phyloP scores from a whole-genome alignment of 441 rosid genomes.

The Gossypium gossypioides region DNA sequence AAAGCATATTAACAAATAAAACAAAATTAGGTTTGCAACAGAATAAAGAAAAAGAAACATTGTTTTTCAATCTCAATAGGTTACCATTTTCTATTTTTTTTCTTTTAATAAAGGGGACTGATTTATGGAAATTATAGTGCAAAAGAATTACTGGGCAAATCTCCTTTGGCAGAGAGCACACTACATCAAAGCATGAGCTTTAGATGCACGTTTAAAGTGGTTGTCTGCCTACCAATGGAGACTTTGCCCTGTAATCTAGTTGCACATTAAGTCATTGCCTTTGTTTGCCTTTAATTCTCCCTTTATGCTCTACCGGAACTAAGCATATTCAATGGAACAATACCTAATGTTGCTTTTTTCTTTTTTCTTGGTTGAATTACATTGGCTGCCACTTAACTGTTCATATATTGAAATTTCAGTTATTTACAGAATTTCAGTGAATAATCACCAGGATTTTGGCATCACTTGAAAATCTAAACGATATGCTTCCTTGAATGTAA shows the following conservation, averaged over 20 bases:
- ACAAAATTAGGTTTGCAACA: background rate
- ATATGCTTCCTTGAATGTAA: background rate
- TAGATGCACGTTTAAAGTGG: background rate
- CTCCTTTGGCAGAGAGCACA: slow-evolving; percentile 35
- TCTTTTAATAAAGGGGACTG: background rate
- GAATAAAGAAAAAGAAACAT: background rate
- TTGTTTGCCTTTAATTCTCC: background rate
- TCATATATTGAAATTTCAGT: background rate
- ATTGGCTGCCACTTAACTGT: background rate
- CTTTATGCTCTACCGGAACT: slow-evolving; percentile 16
- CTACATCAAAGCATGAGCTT: background rate
- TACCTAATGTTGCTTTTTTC: slow-evolving; percentile 11
- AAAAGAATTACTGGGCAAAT: slow-evolving; percentile 27
- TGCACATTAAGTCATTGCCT: slow-evolving; percentile 6
- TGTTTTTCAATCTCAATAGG: background rate
- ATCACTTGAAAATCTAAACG: background rate
- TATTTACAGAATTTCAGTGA: background rate
- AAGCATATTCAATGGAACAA: slow-evolving; percentile 30
- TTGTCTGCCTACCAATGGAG: slow-evolving; percentile 42
- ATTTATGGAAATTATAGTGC: background rate
- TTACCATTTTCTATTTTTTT: no score
- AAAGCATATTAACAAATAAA: no score
- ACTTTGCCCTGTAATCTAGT: slow-evolving; percentile 29
- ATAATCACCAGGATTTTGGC: background rate
- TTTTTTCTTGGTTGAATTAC: background rate